phyloP scores from a whole-genome alignment of 768 basidiomycete species.

The Xerocomellus chrysenteron region DNA sequence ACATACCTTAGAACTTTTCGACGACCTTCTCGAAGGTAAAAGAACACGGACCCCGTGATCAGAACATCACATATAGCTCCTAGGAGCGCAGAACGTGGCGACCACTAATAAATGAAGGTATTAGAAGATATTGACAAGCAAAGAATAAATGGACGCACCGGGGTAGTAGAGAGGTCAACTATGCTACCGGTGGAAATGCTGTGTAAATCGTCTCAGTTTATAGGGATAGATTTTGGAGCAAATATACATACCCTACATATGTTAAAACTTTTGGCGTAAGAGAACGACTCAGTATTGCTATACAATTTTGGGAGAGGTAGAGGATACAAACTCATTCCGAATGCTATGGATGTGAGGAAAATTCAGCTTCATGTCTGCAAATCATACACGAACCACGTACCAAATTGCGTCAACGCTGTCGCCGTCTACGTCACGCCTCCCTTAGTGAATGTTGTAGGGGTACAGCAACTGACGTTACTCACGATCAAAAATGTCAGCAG shows the following conservation, averaged over 20 bases:
- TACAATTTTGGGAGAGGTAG: too few relatives aligned
- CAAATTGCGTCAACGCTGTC: constrained; percentile 4
- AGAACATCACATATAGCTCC: constrained; percentile 12
- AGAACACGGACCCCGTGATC: constrained; percentile 21
- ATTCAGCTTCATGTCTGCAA: not conserved
- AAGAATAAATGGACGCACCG: not conserved
- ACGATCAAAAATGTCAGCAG: constrained; percentile 7
- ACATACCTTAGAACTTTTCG: constrained; percentile 8
- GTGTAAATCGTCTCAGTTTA: not conserved
- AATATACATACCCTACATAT: not conserved
- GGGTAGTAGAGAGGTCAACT: not conserved
- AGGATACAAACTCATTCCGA: constrained; percentile 7
- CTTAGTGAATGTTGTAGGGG: not conserved
- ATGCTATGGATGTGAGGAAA: not conserved
- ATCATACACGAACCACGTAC: not conserved
- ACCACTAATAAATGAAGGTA: constrained; percentile 5
- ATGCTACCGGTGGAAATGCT: not conserved
- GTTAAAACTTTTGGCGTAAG: not conserved
- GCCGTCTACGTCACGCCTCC: not conserved
- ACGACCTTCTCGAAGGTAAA: constrained; percentile 19
- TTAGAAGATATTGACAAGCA: not conserved
- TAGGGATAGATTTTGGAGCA: too few relatives aligned
- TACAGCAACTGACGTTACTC: not conserved
- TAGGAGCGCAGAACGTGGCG: constrained; percentile 29
- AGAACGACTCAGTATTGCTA: not conserved